Percentiles rank a stretch among this genome's conserved stretches.
Evolutionary conservation across 345 rosid species (phyloP).

Genomic region (Ailanthus altissimus): DNA sequence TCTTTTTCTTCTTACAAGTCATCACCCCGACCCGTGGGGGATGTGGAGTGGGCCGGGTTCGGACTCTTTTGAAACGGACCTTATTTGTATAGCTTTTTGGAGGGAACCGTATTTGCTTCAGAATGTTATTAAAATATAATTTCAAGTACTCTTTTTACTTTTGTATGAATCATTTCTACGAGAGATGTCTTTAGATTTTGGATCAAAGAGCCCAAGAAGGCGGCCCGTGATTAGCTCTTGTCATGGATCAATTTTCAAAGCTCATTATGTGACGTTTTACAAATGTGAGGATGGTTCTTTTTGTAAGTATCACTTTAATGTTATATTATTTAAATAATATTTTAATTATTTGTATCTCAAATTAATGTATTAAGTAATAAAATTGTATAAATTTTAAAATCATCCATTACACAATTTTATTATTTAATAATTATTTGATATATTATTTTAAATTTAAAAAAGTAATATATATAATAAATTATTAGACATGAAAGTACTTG

Average conservation of each 20-base stretch:
- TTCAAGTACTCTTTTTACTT: neutral
- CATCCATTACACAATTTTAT: no score
- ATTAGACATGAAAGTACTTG: no score
- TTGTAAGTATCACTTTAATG: no score
- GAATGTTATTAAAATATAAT: neutral
- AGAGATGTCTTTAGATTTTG: neutral
- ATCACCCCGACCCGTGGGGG: slow-evolving; percentile 56
- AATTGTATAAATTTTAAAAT: no score
- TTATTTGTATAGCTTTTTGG: neutral
- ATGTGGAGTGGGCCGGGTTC: slow-evolving; percentile 71
- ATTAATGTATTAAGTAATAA: no score
- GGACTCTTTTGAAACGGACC: slow-evolving; percentile 55
- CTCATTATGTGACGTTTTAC: neutral
- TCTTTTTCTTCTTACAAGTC: slow-evolving; percentile 56
- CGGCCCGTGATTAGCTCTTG: neutral
- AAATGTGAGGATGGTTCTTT: neutral
- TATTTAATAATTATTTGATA: no score
- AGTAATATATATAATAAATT: no score
- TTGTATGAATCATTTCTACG: no score
- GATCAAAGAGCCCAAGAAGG: neutral
- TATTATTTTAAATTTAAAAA: no score
- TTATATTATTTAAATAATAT: neutral
- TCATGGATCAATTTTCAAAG: neutral
- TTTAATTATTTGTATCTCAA: no score
- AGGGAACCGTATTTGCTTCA: neutral